Percentiles rank a stretch among this genome's conserved stretches.
phyloP scores from a whole-genome alignment of 768 basidiomycete genomes.

The Calvatia gigantea region DNA sequence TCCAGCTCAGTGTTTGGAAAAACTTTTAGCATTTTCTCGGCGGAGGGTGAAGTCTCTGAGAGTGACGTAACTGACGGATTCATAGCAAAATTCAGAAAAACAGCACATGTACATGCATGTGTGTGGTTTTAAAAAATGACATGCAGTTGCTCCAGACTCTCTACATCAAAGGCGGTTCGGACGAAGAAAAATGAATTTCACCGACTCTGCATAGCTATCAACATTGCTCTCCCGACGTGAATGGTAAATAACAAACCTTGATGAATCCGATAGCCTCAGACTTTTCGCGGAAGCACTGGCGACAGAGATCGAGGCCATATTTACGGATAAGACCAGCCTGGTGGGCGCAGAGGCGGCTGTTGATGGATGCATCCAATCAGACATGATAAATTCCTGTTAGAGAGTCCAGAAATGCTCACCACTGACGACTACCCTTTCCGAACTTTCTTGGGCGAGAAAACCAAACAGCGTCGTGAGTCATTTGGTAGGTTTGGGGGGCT shows the following conservation, averaged over 20 bases:
- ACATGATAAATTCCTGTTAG: no score
- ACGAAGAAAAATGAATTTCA: constrained; percentile 15
- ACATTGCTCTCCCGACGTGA: background rate
- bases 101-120: background rate
- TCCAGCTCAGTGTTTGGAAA: no score
- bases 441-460: constrained; percentile 93
- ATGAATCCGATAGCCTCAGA: constrained; percentile 88
- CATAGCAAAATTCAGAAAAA: no score
- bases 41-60: no score
- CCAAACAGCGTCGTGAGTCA: constrained; percentile 99
- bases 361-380: no score
- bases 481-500: constrained; percentile 39
- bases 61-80: no score
- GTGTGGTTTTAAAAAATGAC: background rate
- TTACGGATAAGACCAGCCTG: constrained; percentile 98
- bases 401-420: no score
- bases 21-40: no score
- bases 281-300: constrained; percentile 99
- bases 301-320: constrained; percentile 95
- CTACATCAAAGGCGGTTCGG: background rate
- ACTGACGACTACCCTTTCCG: constrained; percentile 95
- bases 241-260: constrained; percentile 55
- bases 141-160: background rate
- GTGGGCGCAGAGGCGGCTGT: constrained; percentile 92
- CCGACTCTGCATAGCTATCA: constrained; percentile 21